Base-by-base conservation (phyloP, 1,284 basidiomycete species). In the Boletus hoseneyae region DNA sequence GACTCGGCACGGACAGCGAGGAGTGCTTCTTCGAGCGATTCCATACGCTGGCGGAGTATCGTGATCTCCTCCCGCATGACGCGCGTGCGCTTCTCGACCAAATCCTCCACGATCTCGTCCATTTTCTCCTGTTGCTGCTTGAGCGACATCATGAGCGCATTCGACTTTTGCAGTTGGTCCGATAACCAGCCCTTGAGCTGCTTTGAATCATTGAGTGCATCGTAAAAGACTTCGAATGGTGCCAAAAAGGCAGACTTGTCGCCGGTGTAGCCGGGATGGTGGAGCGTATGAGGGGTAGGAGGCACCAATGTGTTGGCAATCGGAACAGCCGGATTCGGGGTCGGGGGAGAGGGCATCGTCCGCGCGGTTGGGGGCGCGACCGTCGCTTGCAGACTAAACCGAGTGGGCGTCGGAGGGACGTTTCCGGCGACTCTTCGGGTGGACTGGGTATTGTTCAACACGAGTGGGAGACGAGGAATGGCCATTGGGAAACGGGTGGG, bases 191-290 rank as follows among this genome's bases (percentile, higher is more conserved):
- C 62, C 69, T 87, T 87, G 50, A 89, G 76, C 61, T 86, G 80
- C 61, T 79, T 82, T 37, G 85, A 81, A 62, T 89, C 86, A 52
- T 82, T 79, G 33, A 92, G 75, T 2, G 87, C 82, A 52, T 88
- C 85, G 59, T 90, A 90, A 67, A 91, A 90, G 51, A 76, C 64
- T 61, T 86, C 86, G 56, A 91, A 92, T 2, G 85, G 86, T 0
- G 83, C 79, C 44, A 90, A 69, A 64, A 92, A 90, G 16, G 85
- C 81, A 0, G 78, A 72, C 61, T 84, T 86, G 58, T 85, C 83
- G n/a, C 75, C 76, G 15, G 75, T 63, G 58, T 80, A 82, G 4
- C 76, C 74, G 2, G 81, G 76, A 41, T 77, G 77, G 23, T 83
- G 81, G 13, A 86, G 71, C 5, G 75, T 70, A 10, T 76, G 76